Conservation (phyloP, 495 filamentous ascomycete genomes). For the Friedmanniomyces endolithicus region DNA sequence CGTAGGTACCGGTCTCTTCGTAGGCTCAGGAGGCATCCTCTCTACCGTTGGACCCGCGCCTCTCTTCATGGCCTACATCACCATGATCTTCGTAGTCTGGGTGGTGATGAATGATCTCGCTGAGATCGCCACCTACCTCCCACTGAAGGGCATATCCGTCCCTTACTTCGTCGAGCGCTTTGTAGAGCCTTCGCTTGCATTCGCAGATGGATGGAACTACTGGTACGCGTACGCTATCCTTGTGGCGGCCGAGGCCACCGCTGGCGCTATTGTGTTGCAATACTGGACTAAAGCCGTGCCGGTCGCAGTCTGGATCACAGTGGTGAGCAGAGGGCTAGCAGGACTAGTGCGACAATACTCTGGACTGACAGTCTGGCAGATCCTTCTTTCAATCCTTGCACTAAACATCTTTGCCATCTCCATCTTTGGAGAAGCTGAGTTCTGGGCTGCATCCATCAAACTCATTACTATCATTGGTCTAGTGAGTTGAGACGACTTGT, state of each 20-base stretch:
- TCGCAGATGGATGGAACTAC: conserved; percentile 43
- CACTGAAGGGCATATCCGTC: conserved; percentile 29
- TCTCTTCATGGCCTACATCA: conserved; percentile 26
- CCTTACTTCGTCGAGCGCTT: conserved; percentile 46
- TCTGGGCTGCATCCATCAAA: conserved; percentile 35
- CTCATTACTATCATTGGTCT: conserved; percentile 18
- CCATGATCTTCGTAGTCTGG: conserved; percentile 27
- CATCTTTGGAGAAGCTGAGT: conserved; percentile 38
- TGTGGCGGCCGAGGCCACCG: conserved; percentile 23
- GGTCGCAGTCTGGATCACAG: conserved; percentile 32
- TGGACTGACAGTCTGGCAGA: neutral
- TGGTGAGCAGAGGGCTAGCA: conserved; percentile 9
- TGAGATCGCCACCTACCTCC: conserved; percentile 24
- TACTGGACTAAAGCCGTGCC: conserved; percentile 12
- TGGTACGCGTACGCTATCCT: conserved; percentile 28
- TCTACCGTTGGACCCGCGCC: conserved; percentile 24
- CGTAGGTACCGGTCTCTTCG: conserved; percentile 24
- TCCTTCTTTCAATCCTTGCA: conserved; percentile 35
- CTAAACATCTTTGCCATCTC: conserved; percentile 34
- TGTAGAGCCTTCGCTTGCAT: conserved; percentile 51
- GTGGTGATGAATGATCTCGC: conserved; percentile 26
- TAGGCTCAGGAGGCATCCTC: conserved; percentile 23
- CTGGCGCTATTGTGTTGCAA: conserved; percentile 17
- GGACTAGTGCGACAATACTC: neutral
- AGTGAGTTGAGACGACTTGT: neutral